Evolutionary conservation across 495 filamentous ascomycete genomes (phyloP).

Genomic region (Xylaria castorea): DNA sequence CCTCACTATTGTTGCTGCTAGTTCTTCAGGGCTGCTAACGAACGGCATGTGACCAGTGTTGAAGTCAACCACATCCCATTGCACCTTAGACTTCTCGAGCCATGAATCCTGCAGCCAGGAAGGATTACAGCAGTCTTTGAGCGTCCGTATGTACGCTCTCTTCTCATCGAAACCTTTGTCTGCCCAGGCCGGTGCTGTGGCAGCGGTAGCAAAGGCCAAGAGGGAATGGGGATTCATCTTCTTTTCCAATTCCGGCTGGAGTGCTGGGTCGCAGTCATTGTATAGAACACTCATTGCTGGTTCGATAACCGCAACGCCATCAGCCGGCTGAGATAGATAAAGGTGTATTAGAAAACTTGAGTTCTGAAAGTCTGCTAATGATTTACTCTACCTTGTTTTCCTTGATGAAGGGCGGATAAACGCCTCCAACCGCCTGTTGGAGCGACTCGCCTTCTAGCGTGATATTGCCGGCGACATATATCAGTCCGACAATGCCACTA

Average conservation of each 20-base stretch:
- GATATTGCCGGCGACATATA: constrained; percentile 17
- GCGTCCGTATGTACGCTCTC: constrained; percentile 2
- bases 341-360: not conserved
- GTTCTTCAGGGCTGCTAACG: not conserved
- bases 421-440: not conserved
- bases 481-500: constrained; percentile 5
- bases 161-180: not conserved
- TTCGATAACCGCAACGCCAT: constrained; percentile 6
- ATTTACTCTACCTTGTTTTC: not conserved
- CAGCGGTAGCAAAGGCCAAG: not conserved
- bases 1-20: not conserved
- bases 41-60: constrained; percentile 21
- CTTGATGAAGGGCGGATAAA: constrained; percentile 20
- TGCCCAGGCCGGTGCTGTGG: constrained; percentile 12
- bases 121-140: constrained; percentile 1
- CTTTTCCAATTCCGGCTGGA: not conserved
- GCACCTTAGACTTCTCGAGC: constrained; percentile 5
- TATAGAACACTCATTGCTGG: constrained; percentile 14
- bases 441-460: not conserved
- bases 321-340: not conserved
- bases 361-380: too few relatives aligned
- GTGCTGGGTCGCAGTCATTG: not conserved
- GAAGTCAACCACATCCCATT: constrained; percentile 17
- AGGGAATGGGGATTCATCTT: constrained; percentile 14
- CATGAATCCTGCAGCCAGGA: not conserved